These are phyloP conservation scores for Epichloe hybrida DNA, from an alignment of 2,329 filamentous ascomycete genomes.

Conservation along the genomic window DNA sequence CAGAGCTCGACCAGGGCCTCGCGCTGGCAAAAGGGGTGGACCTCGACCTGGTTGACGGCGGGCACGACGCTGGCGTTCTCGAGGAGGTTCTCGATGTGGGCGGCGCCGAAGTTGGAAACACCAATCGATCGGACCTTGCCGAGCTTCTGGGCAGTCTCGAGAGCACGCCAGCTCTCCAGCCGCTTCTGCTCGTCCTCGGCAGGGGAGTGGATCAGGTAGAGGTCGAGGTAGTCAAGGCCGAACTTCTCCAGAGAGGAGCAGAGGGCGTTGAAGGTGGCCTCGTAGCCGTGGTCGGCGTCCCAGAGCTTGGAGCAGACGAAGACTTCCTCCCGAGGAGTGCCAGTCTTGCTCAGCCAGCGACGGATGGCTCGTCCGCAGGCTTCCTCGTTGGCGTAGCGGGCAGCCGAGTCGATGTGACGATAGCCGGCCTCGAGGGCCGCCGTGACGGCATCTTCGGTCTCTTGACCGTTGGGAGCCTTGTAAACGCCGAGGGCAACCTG, in stretches of 20 bases:
- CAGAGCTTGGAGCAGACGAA: constrained; percentile 58
- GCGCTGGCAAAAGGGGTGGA: constrained; percentile 61
- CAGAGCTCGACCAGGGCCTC: constrained; percentile 42
- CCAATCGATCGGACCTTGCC: constrained; percentile 58
- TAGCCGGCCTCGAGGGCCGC: constrained; percentile 45
- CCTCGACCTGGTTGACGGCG: constrained; percentile 67
- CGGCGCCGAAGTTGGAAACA: constrained; percentile 64
- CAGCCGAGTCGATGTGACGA: constrained; percentile 40
- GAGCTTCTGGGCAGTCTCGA: constrained; percentile 50
- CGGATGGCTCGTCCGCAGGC: constrained; percentile 60
- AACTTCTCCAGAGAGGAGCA: constrained; percentile 55
- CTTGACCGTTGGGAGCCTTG: constrained; percentile 33
- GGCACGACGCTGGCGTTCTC: constrained; percentile 45
- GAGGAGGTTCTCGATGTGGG: constrained; percentile 44
- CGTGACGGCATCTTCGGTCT: constrained; percentile 47
- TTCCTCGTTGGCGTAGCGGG: constrained; percentile 50
- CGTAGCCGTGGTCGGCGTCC: constrained; percentile 32
- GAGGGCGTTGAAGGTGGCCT: constrained; percentile 42
- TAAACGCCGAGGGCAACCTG: constrained; percentile 33
- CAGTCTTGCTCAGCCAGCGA: constrained; percentile 50
- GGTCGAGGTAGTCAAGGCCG: constrained; percentile 56
- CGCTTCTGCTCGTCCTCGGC: constrained; percentile 56
- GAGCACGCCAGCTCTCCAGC: constrained; percentile 59
- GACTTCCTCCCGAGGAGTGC: constrained; percentile 51
- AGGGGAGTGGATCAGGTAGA: constrained; percentile 50